Percentiles rank a stretch among this genome's conserved stretches.
Conservation (phyloP, 768 basidiomycete genomes). For the Hericium alpestre region DNA sequence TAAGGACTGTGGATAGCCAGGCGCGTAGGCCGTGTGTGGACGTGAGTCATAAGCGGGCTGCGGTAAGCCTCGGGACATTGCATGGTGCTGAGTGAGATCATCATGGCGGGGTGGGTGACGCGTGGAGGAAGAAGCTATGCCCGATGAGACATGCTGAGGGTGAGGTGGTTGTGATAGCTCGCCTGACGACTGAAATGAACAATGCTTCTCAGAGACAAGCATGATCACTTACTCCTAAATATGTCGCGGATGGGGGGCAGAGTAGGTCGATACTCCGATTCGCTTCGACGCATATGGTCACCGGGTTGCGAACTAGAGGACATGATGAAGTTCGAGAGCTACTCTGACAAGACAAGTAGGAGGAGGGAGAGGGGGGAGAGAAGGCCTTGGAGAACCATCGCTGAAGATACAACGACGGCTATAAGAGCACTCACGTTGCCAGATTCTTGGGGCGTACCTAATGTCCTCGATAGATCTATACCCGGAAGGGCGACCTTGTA, state of each 20-base stretch:
- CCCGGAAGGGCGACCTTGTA: not conserved
- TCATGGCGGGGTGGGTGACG: conserved; percentile 5
- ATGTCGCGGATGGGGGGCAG: conserved; percentile 14
- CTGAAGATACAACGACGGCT: no score
- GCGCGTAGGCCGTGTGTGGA: not conserved
- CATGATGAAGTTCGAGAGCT: not conserved
- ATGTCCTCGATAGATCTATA: not conserved
- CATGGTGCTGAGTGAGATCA: not conserved
- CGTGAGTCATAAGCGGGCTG: not conserved
- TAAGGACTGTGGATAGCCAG: not conserved
- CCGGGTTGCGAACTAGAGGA: not conserved
- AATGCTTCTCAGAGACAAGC: not conserved
- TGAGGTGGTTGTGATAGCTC: conserved; percentile 11
- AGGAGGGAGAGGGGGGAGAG: not conserved
- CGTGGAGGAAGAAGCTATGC: conserved; percentile 5
- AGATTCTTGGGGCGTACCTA: no score
- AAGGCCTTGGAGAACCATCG: not conserved
- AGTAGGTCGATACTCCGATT: conserved; percentile 12
- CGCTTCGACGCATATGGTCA: conserved; percentile 5
- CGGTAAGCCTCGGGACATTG: conserved; percentile 5
- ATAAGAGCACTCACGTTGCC: no score
- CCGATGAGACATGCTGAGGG: conserved; percentile 1
- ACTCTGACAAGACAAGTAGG: not conserved
- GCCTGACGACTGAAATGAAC: not conserved
- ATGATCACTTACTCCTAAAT: conserved; percentile 9